Conservation (phyloP, 2,329 filamentous ascomycete genomes). For the Penicillium fuscoglaucum region DNA sequence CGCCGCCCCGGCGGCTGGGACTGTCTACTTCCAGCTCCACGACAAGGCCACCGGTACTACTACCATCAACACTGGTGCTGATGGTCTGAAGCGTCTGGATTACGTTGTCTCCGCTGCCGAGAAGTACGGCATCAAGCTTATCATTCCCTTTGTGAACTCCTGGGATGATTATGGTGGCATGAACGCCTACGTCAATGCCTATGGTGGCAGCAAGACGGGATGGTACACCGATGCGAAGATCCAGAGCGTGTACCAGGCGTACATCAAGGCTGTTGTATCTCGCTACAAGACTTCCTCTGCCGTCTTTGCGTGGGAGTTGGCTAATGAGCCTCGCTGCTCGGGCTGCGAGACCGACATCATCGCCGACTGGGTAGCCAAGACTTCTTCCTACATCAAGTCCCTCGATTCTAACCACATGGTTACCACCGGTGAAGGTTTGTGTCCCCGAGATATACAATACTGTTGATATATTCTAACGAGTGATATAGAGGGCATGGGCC, state of each 20-base stretch:
- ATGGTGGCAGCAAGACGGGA: neutral
- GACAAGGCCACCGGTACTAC: neutral
- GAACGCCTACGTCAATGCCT: neutral
- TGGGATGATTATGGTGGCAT: neutral
- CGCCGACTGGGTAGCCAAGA: neutral
- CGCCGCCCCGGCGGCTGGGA: neutral
- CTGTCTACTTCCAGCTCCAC: neutral
- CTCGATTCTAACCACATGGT: neutral
- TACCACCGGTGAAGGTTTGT: neutral
- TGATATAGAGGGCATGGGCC: neutral
- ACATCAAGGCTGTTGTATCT: neutral
- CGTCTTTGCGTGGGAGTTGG: neutral
- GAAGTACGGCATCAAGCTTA: neutral
- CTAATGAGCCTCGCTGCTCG: neutral
- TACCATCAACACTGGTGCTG: neutral
- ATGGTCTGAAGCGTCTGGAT: neutral
- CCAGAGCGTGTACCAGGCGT: neutral
- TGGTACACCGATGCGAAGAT: neutral
- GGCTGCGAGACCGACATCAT: neutral
- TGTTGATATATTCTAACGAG: neutral
- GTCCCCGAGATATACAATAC: neutral
- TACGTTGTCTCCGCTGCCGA: neutral
- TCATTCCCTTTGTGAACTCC: neutral
- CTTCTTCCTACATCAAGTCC: neutral
- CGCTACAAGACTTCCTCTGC: neutral